Base-by-base conservation (phyloP, 2,329 filamentous ascomycete species). In the Plectosphaerella plurivora region DNA sequence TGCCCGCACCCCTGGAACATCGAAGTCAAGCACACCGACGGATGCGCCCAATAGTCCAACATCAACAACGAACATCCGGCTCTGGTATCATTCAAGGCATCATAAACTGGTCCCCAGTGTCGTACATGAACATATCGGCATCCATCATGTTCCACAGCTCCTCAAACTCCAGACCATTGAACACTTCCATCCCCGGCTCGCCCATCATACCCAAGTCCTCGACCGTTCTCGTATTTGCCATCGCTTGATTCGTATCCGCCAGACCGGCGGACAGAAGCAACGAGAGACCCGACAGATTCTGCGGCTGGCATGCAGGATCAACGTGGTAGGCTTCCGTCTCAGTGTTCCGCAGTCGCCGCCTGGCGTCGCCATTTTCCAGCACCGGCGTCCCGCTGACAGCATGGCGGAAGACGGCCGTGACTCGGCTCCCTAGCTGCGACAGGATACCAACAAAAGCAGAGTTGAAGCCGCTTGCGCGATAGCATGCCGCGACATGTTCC, bases 1-100 rank as follows among this genome's bases (percentile, higher is more conserved):
- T 47, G 44, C 6, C 61, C 61, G n/a, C 56, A 53, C 14, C 63
- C 59, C 58, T 58, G 61, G 47, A 64, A 64, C 41, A 63, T 50
- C 15, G 37, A 14, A 37, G 10, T 37, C 10, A 28, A 25, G 14
- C 16, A 39, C 41, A 16, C 18, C 16, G 41, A 16, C n/a, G 41
- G 41, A 44, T 44, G 28, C 28, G 28, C 28, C 28, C 28, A 33
- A 8, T 9, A 33, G 11, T 33, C 28, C 28, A 8, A 3, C 28
- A 12, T 33, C 28, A 33, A 33, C 11, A 9, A 33, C 11, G 28
- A 8, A 8, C 28, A 10, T 33, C 28, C 7, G 11, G 28, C 28
- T 33, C 28, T 33, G 28, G 28, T 33, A 33, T 33, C 28, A 33
- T 33, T 33, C 28, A 33, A 12, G 28, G 28, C 28, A 33, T 33